phyloP scores from a whole-genome alignment of 176 grass and related monocot species.

The Oryza officinalis region DNA sequence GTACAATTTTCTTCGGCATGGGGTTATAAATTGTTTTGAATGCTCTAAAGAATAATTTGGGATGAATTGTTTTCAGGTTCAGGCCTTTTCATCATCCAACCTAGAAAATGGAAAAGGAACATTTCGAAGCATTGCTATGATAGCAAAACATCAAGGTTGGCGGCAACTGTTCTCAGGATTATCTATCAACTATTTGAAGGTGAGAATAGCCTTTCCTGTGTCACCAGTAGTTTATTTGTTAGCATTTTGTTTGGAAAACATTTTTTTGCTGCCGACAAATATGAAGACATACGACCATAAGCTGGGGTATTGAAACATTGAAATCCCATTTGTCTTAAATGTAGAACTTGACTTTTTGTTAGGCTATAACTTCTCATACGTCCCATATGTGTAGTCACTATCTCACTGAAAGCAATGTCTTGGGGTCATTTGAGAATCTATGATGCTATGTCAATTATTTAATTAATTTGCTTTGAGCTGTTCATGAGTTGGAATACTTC shows the following conservation, averaged over 20 bases:
- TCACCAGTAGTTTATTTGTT: neutral
- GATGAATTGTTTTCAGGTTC: conserved; percentile 55
- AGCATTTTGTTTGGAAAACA: neutral
- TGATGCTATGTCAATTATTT: conserved; percentile 1
- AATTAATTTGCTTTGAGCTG: conserved; percentile 2
- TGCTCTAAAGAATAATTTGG: conserved; percentile 14
- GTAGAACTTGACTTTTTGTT: conserved; percentile 26
- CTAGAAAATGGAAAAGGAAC: conserved; percentile 56
- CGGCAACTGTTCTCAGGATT: conserved; percentile 85
- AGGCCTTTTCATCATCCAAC: conserved; percentile 57
- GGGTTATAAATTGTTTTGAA: conserved; percentile 7
- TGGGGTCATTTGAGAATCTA: conserved; percentile 16
- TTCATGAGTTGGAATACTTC: conserved; percentile 5
- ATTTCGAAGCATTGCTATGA: conserved; percentile 68
- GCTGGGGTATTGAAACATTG: conserved; percentile 26
- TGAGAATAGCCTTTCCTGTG: conserved; percentile 26
- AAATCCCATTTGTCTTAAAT: conserved; percentile 18
- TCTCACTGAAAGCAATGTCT: neutral
- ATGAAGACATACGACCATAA: neutral
- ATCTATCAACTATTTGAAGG: conserved; percentile 99
- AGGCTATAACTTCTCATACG: neutral
- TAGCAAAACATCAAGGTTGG: conserved; percentile 80
- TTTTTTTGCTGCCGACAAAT: neutral
- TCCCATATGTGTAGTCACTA: neutral
- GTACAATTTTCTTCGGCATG: conserved; percentile 37